phyloP scores from a whole-genome alignment of 345 rosid genomes.

The Abelmoschus esculentus region DNA sequence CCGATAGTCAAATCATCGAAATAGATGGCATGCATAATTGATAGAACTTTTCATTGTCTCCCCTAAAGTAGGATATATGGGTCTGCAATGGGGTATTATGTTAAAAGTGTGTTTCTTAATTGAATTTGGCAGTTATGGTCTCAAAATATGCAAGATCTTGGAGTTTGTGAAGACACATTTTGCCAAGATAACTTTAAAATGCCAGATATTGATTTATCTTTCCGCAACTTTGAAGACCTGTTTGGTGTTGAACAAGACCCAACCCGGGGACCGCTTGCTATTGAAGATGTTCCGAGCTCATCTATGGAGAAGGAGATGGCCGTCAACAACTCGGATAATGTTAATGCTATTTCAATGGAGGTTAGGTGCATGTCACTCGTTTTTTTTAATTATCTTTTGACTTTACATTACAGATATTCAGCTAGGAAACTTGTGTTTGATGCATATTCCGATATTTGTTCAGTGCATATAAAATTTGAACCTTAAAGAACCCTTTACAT shows the following conservation, averaged over 20 bases:
- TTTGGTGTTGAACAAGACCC: constrained; percentile 58
- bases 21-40: neutral
- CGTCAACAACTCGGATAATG: constrained; percentile 24
- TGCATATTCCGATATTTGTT: neutral
- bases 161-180: constrained; percentile 63
- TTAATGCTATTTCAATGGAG: constrained; percentile 21
- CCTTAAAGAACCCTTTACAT: neutral
- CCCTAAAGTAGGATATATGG: neutral
- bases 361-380: constrained; percentile 10
- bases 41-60: neutral
- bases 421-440: neutral
- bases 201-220: constrained; percentile 75
- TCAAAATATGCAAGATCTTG: constrained; percentile 82
- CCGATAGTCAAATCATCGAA: constrained; percentile 1
- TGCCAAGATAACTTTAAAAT: constrained; percentile 49
- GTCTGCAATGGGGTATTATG: neutral
- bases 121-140: constrained; percentile 53
- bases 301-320: constrained; percentile 27
- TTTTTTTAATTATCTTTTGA: neutral
- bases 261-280: constrained; percentile 23
- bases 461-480: neutral
- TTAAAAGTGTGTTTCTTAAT: neutral
- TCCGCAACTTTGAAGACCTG: constrained; percentile 66
- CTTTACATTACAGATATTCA: neutral
- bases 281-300: constrained; percentile 30